A percentile compares a stretch with the other conserved stretches of the same genome.
These are phyloP conservation scores for Cystobasidium pallidum DNA, from an alignment of 1,284 basidiomycete genomes.

Conservation along the genomic window DNA sequence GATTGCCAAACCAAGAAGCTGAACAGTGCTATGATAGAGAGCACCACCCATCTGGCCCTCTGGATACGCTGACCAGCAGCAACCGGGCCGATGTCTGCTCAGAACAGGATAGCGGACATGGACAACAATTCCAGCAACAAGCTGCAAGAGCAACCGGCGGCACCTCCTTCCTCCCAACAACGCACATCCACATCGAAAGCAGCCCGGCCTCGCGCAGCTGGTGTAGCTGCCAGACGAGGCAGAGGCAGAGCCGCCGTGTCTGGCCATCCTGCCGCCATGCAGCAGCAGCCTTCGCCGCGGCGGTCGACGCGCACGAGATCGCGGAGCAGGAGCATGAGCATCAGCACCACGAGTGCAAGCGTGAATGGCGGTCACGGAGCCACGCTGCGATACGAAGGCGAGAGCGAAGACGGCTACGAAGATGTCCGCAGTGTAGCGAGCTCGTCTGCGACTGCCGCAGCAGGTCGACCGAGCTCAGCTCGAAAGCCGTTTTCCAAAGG, in stretches of 20 bases:
- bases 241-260: neutral
- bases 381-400: neutral
- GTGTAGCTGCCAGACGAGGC: neutral
- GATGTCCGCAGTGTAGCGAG: constrained; percentile 14
- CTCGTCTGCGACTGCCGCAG: constrained; percentile 15
- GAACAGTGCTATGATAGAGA: too few species aligned
- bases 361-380: neutral
- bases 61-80: too few species aligned
- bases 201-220: neutral
- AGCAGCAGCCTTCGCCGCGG: constrained; percentile 9
- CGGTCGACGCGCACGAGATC: constrained; percentile 28
- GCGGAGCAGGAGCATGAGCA: constrained; percentile 24
- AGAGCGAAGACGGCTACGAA: neutral
- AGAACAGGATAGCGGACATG: neutral
- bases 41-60: too few species aligned
- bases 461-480: constrained; percentile 56
- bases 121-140: neutral
- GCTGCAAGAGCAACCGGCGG: neutral
- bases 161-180: neutral
- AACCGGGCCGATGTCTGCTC: too few species aligned
- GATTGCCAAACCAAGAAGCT: too few species aligned
- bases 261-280: neutral
- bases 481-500: constrained; percentile 59
- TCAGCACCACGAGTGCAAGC: neutral
- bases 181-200: neutral